Evolutionary conservation across 768 basidiomycete species (phyloP).

Genomic region (Chalciporus sphaerocephalus): DNA sequence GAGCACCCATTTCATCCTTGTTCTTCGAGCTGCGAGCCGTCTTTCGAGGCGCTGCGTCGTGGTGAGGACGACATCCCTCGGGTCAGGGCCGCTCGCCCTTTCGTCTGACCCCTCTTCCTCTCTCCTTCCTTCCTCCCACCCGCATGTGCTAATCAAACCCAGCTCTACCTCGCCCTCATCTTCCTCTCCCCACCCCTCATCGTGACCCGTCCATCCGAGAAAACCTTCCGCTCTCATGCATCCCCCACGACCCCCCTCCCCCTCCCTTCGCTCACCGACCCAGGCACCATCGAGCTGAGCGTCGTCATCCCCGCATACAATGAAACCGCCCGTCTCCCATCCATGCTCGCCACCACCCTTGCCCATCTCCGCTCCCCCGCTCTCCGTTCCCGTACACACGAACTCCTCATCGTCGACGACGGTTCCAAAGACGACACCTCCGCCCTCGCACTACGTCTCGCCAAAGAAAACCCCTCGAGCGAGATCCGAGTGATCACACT

Average conservation of each 20-base stretch:
- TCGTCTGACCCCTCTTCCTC: constrained; percentile 31
- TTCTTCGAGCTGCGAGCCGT: constrained; percentile 79
- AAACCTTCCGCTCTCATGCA: constrained; percentile 56
- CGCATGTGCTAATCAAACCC: constrained; percentile 13
- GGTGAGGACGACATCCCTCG: constrained; percentile 56
- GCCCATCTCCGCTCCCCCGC: constrained; percentile 48
- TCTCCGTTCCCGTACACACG: constrained; percentile 52
- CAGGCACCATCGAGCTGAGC: constrained; percentile 62
- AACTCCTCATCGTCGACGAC: constrained; percentile 88
- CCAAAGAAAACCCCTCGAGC: constrained; percentile 46
- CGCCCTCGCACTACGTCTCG: constrained; percentile 58
- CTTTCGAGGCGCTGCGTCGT: constrained; percentile 46
- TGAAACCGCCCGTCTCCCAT: constrained; percentile 75
- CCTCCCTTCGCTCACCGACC: constrained; percentile 52
- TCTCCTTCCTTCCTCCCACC: background rate
- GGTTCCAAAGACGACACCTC: constrained; percentile 79
- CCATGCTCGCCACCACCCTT: constrained; percentile 78
- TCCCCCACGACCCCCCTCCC: constrained; percentile 52
- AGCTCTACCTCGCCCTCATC: constrained; percentile 70
- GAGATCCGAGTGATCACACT: constrained; percentile 78
- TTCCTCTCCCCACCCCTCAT: constrained; percentile 72
- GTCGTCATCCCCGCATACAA: constrained; percentile 92
- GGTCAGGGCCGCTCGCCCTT: constrained; percentile 45
- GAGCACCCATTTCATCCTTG: constrained; percentile 81
- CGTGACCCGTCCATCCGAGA: constrained; percentile 61